Base-by-base conservation (phyloP, 495 filamentous ascomycete species). In the Penicillium daleae region DNA sequence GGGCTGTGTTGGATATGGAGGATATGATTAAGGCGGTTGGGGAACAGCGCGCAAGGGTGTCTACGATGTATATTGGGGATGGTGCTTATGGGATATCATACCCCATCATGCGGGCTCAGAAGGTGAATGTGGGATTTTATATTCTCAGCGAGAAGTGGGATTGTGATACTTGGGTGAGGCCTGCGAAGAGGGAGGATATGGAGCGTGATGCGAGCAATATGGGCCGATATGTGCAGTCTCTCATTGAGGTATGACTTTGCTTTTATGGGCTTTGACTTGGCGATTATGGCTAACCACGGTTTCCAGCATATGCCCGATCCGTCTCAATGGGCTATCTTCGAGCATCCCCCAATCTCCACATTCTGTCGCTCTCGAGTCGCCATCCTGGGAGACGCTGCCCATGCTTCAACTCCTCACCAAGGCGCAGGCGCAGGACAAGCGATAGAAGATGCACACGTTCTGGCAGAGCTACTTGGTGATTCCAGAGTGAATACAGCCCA, bases 361-460 rank as follows among this genome's bases (percentile, higher is more conserved):
- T 91, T 84, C 60, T 77, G 74, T 56, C 81, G 80, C 32, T 83
- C 80, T 2, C 77, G 80, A 0, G 65, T 91, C 0, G 84, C 82
- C 6, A 75, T 91, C 2, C 72, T 90, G 0, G 89, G 90, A 1
- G 89, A 91, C 63, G 89, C 89, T 0, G 89, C 89, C 0, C 89
- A 91, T 63, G 87, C 89, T 0, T 82, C 82, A 0, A 89, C 88
- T 3, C 89, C 89, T 0, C 88, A 90, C 66, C 87, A 90, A 64
- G 89, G 88, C 9, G 80, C 88, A 2, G 89, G 89, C 0, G 88
- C 87, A 0, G 88, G 89, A 0, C 83, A 87, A 74, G 85, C 86
- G 3, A 84, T 91, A 33, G 89, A 91, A 66, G 89, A 91, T 72
- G 83, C 86, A 6, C 82, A 82, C 51, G 78, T 90, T 13, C 73